Base-by-base conservation (phyloP, 352 stramenopile species). In the Globisporangium solare region DNA sequence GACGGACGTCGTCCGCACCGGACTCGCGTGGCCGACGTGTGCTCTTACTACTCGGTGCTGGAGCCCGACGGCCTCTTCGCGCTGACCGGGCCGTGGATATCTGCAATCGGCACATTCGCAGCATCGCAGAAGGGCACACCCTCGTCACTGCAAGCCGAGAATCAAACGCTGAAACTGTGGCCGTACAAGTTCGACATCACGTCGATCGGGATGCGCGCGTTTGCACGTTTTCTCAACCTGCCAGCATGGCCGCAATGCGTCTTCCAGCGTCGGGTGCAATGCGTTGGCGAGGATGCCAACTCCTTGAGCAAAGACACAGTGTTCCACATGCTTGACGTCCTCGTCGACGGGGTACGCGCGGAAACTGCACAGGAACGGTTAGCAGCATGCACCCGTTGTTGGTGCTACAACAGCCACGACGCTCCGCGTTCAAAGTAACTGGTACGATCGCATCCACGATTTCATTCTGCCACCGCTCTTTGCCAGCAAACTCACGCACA, bases 401-500 rank as follows among this genome's bases (percentile, higher is more conserved):
- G 15, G 47, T 3, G 17, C 47, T 17, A 31, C 37, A 2, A 35
- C 10, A 13, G 20, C 32, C 24, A 32, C 24, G 18, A 52, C 47
- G 6, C 47, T 52, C 14, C 47, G 47, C 6, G 47, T 42, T 27
- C 17, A 41, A 21, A 54, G n/a, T 21, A 24, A 21, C 8, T 46
- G 27, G 32, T 20, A 21, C 40, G 32, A 54, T 18, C 49, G 32
- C 5, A 10, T 21, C 31, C 18, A 54, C 32, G 49, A 54, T 37
- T 45, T 3, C 49, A 54, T 54, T 13, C 37, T 35, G 49, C 49
- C 49, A 10, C 10, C 40, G 32, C 6, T 54, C 48, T 45, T 54
- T 37, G 8, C 2, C 11, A n/a, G 8, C n/a, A 42, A 2, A 10
- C 13, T 46, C 2, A 54, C n/a, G 24, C n/a, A n/a, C 10, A 21